phyloP scores from a whole-genome alignment of 306 rosid genomes.

The Vigna angularis region DNA sequence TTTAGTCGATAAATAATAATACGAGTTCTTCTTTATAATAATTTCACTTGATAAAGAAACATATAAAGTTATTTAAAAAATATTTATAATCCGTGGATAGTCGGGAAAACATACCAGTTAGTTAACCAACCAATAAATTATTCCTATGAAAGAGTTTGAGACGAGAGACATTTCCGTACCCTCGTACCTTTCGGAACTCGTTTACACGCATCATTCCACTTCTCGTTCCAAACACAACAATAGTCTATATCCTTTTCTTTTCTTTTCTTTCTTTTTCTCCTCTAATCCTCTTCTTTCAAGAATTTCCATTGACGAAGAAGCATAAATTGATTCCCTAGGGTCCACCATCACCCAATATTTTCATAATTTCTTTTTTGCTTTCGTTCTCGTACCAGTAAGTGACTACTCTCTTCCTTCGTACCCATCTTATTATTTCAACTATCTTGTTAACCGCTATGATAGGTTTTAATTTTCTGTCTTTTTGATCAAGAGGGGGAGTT shows the following conservation, averaged over 20 bases:
- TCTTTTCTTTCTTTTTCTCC: background rate
- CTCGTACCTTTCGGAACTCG: conserved; percentile 50
- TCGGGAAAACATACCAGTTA: background rate
- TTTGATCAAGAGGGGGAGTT: background rate
- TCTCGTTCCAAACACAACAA: conserved; percentile 6
- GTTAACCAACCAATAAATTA: conserved; percentile 29
- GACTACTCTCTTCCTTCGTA: conserved; percentile 28
- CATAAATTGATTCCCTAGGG: conserved; percentile 32
- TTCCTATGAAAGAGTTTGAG: background rate
- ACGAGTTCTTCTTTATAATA: too few relatives aligned
- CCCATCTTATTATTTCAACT: background rate
- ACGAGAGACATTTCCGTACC: conserved; percentile 38
- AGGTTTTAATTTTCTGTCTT: background rate
- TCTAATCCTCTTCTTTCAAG: background rate
- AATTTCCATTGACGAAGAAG: conserved; percentile 30
- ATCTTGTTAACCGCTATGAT: conserved; percentile 13
- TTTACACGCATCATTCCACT: conserved; percentile 16
- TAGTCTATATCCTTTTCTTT: background rate
- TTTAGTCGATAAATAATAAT: too few relatives aligned
- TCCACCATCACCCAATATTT: conserved; percentile 1
- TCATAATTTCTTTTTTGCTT: background rate
- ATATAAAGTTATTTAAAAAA: too few relatives aligned
- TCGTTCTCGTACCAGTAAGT: conserved; percentile 49
- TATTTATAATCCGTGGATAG: too few relatives aligned
- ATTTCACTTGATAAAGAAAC: too few relatives aligned